Conservation (phyloP, 352 stramenopile species). For the Phytophthora macrochlamydospora region DNA sequence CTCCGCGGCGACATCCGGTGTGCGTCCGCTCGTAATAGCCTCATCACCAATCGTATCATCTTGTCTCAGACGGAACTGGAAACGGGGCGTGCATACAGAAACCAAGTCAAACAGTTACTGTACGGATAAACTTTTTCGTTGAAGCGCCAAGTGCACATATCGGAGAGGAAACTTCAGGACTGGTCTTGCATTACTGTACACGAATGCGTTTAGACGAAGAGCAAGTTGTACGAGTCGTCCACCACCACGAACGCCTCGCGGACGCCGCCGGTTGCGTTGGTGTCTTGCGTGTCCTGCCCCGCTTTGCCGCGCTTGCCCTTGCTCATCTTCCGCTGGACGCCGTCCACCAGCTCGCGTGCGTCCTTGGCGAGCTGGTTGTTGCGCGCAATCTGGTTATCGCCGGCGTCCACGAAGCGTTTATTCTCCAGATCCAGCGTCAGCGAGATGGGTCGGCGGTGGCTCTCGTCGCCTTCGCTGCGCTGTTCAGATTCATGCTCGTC, state of each 20-base stretch:
- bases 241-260: conserved; percentile 32
- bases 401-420: conserved; percentile 39
- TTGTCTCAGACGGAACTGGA: background rate
- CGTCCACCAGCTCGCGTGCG: conserved; percentile 55
- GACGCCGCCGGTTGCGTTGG: background rate
- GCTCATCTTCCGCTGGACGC: conserved; percentile 50
- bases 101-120: no score
- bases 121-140: background rate
- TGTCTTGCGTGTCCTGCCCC: background rate
- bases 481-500: conserved; percentile 33
- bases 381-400: conserved; percentile 31
- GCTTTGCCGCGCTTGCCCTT: conserved; percentile 32
- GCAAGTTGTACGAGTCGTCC: conserved; percentile 54
- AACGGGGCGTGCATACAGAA: no score
- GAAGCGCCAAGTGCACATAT: no score
- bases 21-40: conserved; percentile 19
- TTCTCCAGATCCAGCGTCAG: conserved; percentile 59
- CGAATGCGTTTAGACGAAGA: conserved; percentile 44
- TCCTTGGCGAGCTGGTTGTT: conserved; percentile 66
- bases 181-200: no score
- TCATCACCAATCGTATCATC: conserved; percentile 6
- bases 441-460: conserved; percentile 33
- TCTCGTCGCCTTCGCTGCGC: conserved; percentile 6
- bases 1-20: conserved; percentile 2
- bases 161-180: no score